These are phyloP conservation scores for Candida sojae DNA, from an alignment of 1,139 yeast genomes.

Conservation along the genomic window DNA sequence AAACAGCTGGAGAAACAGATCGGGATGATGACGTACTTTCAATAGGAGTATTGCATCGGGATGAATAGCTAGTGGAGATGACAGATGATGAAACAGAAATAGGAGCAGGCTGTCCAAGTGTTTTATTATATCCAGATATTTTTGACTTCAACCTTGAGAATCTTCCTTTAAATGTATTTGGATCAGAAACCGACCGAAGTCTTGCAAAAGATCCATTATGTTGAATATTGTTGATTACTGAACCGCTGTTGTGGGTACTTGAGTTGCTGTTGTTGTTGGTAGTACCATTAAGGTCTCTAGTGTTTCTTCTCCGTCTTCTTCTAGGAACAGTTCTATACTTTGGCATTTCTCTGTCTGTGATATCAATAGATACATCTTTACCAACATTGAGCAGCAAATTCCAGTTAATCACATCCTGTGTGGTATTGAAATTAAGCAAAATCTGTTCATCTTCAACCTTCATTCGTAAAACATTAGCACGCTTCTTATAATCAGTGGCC, in stretches of 20 bases:
- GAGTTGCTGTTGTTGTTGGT: not conserved
- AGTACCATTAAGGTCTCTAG: slow-evolving; percentile 8
- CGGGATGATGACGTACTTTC: not conserved
- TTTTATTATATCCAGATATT: slow-evolving; percentile 8
- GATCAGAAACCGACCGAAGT: slow-evolving; percentile 16
- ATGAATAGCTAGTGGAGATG: not conserved
- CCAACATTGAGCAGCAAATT: slow-evolving; percentile 60
- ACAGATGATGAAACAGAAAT: not conserved
- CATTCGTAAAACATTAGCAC: slow-evolving; percentile 56
- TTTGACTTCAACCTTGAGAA: slow-evolving; percentile 22
- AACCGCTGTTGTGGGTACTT: not conserved
- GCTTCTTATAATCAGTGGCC: slow-evolving; percentile 69
- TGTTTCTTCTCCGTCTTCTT: slow-evolving; percentile 44
- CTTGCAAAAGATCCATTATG: slow-evolving; percentile 5
- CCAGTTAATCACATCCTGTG: slow-evolving; percentile 68
- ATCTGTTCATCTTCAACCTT: slow-evolving; percentile 72
- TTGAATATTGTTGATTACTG: not conserved
- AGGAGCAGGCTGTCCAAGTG: not conserved
- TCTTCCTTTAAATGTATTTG: slow-evolving; percentile 21
- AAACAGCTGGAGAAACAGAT: not conserved
- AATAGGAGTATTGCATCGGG: not conserved
- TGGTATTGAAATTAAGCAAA: slow-evolving; percentile 52
- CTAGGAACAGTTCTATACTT: slow-evolving; percentile 74
- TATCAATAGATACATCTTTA: slow-evolving; percentile 64
- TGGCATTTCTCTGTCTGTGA: slow-evolving; percentile 61